Percentiles rank a stretch among this genome's conserved stretches.
Evolutionary conservation across 257 asterid genomes (phyloP).

Genomic region (Rhazya stricta): DNA sequence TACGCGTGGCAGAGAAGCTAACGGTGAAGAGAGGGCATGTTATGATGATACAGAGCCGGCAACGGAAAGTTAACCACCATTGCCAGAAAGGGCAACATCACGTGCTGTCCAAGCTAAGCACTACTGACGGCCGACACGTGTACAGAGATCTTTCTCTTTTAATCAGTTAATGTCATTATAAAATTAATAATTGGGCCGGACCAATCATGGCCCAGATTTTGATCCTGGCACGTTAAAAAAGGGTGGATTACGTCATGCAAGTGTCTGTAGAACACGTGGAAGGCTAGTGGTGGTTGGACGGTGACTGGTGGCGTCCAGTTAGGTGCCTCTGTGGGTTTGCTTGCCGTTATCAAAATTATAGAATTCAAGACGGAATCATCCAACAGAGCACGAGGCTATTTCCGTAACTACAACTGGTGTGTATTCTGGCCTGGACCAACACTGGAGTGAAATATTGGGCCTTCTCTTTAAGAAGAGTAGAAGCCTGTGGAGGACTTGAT

Average conservation of each 20-base stretch:
- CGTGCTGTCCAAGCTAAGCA: slow-evolving; percentile 19
- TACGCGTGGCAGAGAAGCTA: slow-evolving; percentile 26
- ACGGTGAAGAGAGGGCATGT: slow-evolving; percentile 3
- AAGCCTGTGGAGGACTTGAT: too few relatives aligned
- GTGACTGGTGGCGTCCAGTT: neutral
- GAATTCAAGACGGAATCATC: too few relatives aligned
- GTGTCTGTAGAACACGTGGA: neutral
- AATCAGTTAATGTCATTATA: too few relatives aligned
- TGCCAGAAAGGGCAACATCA: slow-evolving; percentile 18
- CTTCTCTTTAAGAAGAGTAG: too few relatives aligned
- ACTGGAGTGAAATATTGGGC: too few relatives aligned
- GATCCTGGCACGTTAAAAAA: neutral
- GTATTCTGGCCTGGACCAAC: too few relatives aligned
- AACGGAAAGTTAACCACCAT: slow-evolving; percentile 13
- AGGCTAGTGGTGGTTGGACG: slow-evolving; percentile 1
- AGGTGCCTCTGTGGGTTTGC: too few relatives aligned
- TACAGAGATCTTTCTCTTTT: neutral
- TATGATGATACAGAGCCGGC: slow-evolving; percentile 23
- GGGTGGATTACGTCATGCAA: neutral
- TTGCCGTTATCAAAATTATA: too few relatives aligned
- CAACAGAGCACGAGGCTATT: too few relatives aligned
- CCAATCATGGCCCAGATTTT: slow-evolving; percentile 7
- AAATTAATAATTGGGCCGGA: too few relatives aligned
- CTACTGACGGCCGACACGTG: slow-evolving; percentile 22
- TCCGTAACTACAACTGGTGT: too few relatives aligned